phyloP scores from a whole-genome alignment of 2,329 filamentous ascomycete genomes.

The Didymella keratinophila region DNA sequence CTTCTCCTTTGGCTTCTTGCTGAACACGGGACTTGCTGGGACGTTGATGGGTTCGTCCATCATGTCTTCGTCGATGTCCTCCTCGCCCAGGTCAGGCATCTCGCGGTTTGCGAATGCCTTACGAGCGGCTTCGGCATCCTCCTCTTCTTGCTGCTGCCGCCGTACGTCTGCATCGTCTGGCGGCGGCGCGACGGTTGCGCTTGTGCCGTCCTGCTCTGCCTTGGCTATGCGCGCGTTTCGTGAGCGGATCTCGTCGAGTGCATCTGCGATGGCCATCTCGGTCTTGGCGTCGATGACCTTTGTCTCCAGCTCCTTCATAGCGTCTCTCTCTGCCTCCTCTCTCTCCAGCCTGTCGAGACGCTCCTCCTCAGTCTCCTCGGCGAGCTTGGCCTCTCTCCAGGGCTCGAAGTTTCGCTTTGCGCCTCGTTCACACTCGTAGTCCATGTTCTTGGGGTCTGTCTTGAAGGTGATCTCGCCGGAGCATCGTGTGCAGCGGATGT shows the following conservation, averaged over 20 bases:
- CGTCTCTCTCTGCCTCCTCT: conserved; percentile 82
- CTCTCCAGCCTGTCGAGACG: conserved; percentile 81
- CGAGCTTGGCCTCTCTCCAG: conserved; percentile 75
- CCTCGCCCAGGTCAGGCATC: conserved; percentile 59
- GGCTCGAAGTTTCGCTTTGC: conserved; percentile 94
- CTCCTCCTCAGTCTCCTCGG: conserved; percentile 86
- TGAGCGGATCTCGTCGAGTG: conserved; percentile 90
- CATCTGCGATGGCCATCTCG: conserved; percentile 97
- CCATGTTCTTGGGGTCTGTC: conserved; percentile 94
- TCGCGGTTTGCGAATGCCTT: conserved; percentile 70
- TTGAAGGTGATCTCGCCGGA: conserved; percentile 88
- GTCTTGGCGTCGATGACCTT: conserved; percentile 92
- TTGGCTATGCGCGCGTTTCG: conserved; percentile 88
- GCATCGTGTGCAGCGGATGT: conserved; percentile 86
- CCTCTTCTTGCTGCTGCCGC: conserved; percentile 72
- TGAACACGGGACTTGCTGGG: conserved; percentile 64
- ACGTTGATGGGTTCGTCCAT: conserved; percentile 32
- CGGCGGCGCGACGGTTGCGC: conserved; percentile 59
- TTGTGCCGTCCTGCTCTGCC: conserved; percentile 69
- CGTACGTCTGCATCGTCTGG: conserved; percentile 64
- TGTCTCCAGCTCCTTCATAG: conserved; percentile 93
- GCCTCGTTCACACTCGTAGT: conserved; percentile 82
- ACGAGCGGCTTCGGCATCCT: conserved; percentile 83
- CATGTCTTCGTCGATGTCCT: conserved; percentile 60
- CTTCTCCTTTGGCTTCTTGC: conserved; percentile 86